Evolutionary conservation across 2,329 filamentous ascomycete genomes (phyloP).

Genomic region (Zalaria obscura): DNA sequence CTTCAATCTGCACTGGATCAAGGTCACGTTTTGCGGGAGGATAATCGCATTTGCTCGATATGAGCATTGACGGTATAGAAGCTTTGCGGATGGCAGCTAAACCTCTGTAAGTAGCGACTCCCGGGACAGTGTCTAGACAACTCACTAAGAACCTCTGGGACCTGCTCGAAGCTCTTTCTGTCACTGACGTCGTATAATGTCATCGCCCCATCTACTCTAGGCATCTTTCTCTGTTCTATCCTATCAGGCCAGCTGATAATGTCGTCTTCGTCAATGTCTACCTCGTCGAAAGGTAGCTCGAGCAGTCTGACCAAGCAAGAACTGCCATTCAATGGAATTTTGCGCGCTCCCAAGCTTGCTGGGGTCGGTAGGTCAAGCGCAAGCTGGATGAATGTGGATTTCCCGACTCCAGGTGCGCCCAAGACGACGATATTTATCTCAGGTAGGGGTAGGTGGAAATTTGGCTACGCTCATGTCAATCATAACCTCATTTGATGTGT

Average conservation of each 20-base stretch:
- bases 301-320: constrained; percentile 43
- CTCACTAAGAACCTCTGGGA: constrained; percentile 70
- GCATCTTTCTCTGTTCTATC: constrained; percentile 52
- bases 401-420: constrained; percentile 40
- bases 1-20: constrained; percentile 53
- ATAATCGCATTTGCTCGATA: constrained; percentile 82
- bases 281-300: constrained; percentile 39
- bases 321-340: constrained; percentile 41
- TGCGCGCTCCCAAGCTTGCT: constrained; percentile 30
- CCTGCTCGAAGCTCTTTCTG: constrained; percentile 55
- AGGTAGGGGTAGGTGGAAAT: constrained; percentile 19
- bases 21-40: constrained; percentile 56
- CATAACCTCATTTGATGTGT: background rate
- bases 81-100: constrained; percentile 61
- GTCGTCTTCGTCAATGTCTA: constrained; percentile 35
- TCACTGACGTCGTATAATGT: constrained; percentile 81
- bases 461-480: background rate
- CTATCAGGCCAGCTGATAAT: constrained; percentile 43
- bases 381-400: constrained; percentile 44
- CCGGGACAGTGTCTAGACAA: constrained; percentile 11
- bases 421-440: constrained; percentile 46
- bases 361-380: constrained; percentile 38
- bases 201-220: constrained; percentile 68
- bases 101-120: constrained; percentile 3
- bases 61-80: constrained; percentile 61